A percentile compares a stretch with the other conserved stretches of the same genome.
These are phyloP conservation scores for Solanum chmielewskii DNA, from an alignment of 257 asterid genomes.

Conservation along the genomic window DNA sequence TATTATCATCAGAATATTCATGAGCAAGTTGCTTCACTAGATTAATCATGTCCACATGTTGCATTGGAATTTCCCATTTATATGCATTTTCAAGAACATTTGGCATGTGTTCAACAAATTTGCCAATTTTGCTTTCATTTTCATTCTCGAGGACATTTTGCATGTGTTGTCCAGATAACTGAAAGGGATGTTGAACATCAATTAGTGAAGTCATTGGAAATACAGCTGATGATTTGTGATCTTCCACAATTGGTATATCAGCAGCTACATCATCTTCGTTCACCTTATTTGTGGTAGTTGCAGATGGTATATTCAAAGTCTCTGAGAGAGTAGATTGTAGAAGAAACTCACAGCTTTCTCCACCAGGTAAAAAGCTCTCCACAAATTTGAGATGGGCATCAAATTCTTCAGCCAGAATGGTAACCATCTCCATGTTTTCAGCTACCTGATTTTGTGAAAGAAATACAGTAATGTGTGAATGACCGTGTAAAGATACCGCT, in stretches of 20 bases:
- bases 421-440: constrained; percentile 46
- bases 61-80: constrained; percentile 18
- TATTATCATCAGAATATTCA: constrained; percentile 22
- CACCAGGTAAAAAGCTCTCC: constrained; percentile 1
- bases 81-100: constrained; percentile 11
- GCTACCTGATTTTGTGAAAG: constrained; percentile 45
- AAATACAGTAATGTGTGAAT: neutral
- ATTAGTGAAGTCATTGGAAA: constrained; percentile 21
- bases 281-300: constrained; percentile 1
- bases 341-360: neutral
- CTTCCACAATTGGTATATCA: constrained; percentile 5
- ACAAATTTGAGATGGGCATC: constrained; percentile 18
- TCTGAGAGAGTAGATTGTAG: constrained; percentile 9
- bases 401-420: constrained; percentile 23
- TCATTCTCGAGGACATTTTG: neutral
- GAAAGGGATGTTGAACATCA: constrained; percentile 30
- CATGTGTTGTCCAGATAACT: constrained; percentile 1
- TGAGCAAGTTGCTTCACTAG: constrained; percentile 15
- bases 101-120: constrained; percentile 1
- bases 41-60: constrained; percentile 15
- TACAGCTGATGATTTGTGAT: constrained; percentile 8
- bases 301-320: constrained; percentile 23
- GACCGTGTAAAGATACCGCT: neutral
- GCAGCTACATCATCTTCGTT: constrained; percentile 19
- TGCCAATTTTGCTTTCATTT: constrained; percentile 10